These are phyloP conservation scores for Arthrobotrys musiformis DNA, from an alignment of 2,329 filamentous ascomycete species.

Conservation along the genomic window DNA sequence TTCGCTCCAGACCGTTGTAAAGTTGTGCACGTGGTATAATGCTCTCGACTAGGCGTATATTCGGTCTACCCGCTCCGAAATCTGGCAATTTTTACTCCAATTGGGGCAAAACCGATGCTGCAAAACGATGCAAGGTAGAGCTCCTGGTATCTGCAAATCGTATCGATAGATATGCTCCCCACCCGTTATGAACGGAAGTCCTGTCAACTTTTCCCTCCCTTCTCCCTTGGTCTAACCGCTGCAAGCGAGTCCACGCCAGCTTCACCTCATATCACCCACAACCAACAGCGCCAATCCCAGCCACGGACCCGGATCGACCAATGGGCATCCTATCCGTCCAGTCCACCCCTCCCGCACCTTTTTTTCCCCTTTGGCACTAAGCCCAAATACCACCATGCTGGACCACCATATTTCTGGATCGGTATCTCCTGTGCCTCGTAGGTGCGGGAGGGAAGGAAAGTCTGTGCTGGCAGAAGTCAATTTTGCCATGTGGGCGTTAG, in stretches of 20 bases:
- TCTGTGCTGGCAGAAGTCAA: constrained; percentile 32
- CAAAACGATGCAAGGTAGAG: neutral
- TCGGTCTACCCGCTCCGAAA: neutral
- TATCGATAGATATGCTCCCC: neutral
- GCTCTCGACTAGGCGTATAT: neutral
- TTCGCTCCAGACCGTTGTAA: neutral
- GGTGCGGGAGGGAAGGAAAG: neutral
- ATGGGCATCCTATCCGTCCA: constrained; percentile 25
- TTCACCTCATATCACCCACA: neutral
- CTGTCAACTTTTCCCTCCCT: neutral
- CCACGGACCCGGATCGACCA: neutral
- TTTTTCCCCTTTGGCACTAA: neutral
- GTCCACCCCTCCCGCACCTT: neutral
- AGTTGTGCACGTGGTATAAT: neutral
- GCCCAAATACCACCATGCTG: constrained; percentile 3
- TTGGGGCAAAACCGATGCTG: neutral
- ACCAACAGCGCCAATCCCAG: constrained; percentile 2
- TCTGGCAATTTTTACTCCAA: neutral
- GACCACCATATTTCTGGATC: neutral
- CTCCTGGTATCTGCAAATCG: neutral
- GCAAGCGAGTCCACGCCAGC: neutral
- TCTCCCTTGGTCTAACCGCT: constrained; percentile 1
- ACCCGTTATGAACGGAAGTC: neutral
- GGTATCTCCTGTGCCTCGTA: constrained; percentile 15
- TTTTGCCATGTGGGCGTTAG: constrained; percentile 33